These are phyloP conservation scores for Schizophyllum amplum DNA, from an alignment of 1,284 basidiomycete genomes.

Conservation along the genomic window DNA sequence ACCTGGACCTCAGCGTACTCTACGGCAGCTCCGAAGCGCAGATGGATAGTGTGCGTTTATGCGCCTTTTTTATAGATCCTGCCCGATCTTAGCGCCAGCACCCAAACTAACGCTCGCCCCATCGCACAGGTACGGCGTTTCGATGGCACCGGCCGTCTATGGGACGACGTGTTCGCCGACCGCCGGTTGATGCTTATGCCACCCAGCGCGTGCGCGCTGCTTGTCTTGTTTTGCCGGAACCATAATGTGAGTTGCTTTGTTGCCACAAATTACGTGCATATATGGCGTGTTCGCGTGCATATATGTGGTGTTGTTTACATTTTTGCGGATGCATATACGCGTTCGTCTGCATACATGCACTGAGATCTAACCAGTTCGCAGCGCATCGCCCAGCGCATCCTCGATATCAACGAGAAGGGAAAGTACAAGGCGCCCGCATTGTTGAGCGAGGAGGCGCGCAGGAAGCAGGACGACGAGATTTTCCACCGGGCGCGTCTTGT, in stretches of 20 bases:
- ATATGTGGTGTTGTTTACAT: too few relatives aligned
- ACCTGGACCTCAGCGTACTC: constrained; percentile 70
- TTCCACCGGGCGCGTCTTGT: constrained; percentile 70
- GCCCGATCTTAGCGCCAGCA: neutral
- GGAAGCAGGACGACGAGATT: constrained; percentile 62
- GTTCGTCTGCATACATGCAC: too few relatives aligned
- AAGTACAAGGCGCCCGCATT: constrained; percentile 29
- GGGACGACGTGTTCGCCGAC: constrained; percentile 67
- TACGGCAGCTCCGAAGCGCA: constrained; percentile 56
- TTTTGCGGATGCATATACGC: too few relatives aligned
- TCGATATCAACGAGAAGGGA: constrained; percentile 59
- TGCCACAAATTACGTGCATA: neutral
- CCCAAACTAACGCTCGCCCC: neutral
- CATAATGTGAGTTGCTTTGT: constrained; percentile 50
- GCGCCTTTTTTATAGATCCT: too few relatives aligned
- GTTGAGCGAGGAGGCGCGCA: constrained; percentile 21
- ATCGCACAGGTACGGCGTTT: constrained; percentile 44
- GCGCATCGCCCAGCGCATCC: constrained; percentile 65
- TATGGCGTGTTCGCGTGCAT: too few relatives aligned
- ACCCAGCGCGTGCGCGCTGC: constrained; percentile 58
- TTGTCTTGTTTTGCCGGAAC: constrained; percentile 66
- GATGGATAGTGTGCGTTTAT: constrained; percentile 23
- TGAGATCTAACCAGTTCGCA: too few relatives aligned
- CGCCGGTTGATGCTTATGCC: constrained; percentile 66
- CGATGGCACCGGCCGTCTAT: constrained; percentile 59